Evolutionary conservation across 495 filamentous ascomycete species (phyloP).

Genomic region (Aspergillus taichungensis): DNA sequence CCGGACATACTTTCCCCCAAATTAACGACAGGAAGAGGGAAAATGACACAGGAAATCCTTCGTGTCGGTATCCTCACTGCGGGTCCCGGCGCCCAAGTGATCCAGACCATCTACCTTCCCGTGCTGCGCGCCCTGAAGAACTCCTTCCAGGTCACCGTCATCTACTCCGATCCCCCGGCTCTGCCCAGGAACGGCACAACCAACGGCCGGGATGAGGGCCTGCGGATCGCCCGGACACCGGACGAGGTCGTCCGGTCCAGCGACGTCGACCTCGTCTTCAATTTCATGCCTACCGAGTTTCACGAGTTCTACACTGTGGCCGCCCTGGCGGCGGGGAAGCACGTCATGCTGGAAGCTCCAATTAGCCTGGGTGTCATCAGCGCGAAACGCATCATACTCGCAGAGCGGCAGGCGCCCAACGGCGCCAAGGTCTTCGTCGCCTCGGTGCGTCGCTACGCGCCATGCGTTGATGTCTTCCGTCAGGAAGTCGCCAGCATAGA

Average conservation of each 20-base stretch:
- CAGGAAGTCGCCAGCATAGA: slow-evolving; percentile 33
- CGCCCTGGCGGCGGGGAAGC: slow-evolving; percentile 42
- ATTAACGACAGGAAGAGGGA: background rate
- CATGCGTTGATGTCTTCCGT: slow-evolving; percentile 40
- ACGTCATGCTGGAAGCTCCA: slow-evolving; percentile 49
- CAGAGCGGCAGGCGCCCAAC: slow-evolving; percentile 16
- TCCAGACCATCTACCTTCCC: slow-evolving; percentile 44
- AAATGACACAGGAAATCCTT: slow-evolving; percentile 18
- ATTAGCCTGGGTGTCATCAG: slow-evolving; percentile 35
- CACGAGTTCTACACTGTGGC: slow-evolving; percentile 41
- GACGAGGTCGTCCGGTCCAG: slow-evolving; percentile 9
- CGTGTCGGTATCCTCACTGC: slow-evolving; percentile 41
- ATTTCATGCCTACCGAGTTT: slow-evolving; percentile 41
- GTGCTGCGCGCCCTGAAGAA: slow-evolving; percentile 31
- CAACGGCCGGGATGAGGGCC: slow-evolving; percentile 4
- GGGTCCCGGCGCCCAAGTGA: slow-evolving; percentile 23
- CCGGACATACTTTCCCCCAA: background rate
- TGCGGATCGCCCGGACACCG: slow-evolving; percentile 5
- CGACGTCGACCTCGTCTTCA: slow-evolving; percentile 42
- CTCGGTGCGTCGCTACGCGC: slow-evolving; percentile 46
- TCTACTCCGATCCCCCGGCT: slow-evolving; percentile 27
- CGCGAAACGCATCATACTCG: slow-evolving; percentile 33
- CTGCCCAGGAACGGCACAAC: slow-evolving; percentile 5
- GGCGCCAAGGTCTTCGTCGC: slow-evolving; percentile 43
- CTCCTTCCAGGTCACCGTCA: slow-evolving; percentile 27